Conservation (phyloP, 2,329 filamentous ascomycete species). For the Fusarium incarnatum region DNA sequence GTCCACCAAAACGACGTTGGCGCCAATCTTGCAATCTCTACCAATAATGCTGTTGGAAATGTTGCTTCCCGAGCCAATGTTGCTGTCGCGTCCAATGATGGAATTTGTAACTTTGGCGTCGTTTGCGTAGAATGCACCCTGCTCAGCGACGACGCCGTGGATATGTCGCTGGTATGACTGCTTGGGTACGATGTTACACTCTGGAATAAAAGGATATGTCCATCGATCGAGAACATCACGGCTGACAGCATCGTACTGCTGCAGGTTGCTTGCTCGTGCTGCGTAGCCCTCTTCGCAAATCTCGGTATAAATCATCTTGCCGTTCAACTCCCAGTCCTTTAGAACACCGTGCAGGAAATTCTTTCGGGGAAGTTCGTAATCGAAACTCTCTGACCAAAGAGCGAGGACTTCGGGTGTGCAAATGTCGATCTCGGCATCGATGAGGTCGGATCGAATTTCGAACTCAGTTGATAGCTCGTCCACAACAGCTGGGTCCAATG, state of each 20-base stretch:
- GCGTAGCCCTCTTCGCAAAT: slow-evolving; percentile 87
- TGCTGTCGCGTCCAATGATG: slow-evolving; percentile 81
- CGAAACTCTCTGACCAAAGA: slow-evolving; percentile 96
- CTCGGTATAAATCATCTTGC: slow-evolving; percentile 94
- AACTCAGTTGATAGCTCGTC: slow-evolving; percentile 76
- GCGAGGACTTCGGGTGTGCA: slow-evolving; percentile 96
- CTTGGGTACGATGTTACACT: slow-evolving; percentile 83
- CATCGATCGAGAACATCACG: slow-evolving; percentile 87
- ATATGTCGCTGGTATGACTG: slow-evolving; percentile 80
- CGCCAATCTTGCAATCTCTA: slow-evolving; percentile 85
- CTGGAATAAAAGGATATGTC: slow-evolving; percentile 89
- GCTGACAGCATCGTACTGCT: slow-evolving; percentile 89
- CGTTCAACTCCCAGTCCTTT: slow-evolving; percentile 97
- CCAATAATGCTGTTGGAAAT: slow-evolving; percentile 85
- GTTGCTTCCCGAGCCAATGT: slow-evolving; percentile 76
- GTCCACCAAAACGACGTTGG: slow-evolving; percentile 80
- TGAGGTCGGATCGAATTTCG: slow-evolving; percentile 85
- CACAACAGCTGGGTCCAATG: slow-evolving; percentile 83
- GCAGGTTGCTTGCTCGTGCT: slow-evolving; percentile 85
- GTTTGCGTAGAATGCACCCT: slow-evolving; percentile 77
- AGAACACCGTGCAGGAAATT: slow-evolving; percentile 93
- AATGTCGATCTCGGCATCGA: slow-evolving; percentile 96
- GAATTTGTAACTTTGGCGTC: slow-evolving; percentile 78
- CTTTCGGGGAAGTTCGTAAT: slow-evolving; percentile 89
- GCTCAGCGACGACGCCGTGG: slow-evolving; percentile 81